phyloP scores from a whole-genome alignment of 1,284 basidiomycete genomes.

The Ustilago crameri region DNA sequence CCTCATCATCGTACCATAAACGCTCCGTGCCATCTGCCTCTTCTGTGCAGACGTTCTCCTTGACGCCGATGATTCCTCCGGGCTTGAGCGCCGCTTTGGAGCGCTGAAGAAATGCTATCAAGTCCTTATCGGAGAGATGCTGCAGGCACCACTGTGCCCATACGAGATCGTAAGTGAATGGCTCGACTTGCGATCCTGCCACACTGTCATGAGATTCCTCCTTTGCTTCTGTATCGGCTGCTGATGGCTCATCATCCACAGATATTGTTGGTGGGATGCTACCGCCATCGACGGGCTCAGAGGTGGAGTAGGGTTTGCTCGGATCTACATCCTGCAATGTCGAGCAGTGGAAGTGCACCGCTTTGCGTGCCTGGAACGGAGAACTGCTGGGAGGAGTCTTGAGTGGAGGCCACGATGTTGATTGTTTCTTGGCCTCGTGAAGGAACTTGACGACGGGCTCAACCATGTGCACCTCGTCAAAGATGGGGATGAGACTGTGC shows the following conservation, averaged over 20 bases:
- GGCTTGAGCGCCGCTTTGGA: slow-evolving; percentile 55
- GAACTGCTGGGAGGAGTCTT: slow-evolving; percentile 43
- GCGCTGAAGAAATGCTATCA: slow-evolving; percentile 58
- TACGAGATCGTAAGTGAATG: slow-evolving; percentile 60
- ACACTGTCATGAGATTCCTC: slow-evolving; percentile 14
- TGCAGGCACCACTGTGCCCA: slow-evolving; percentile 67
- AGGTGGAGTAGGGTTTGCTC: slow-evolving; percentile 42
- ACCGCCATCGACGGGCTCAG: slow-evolving; percentile 15
- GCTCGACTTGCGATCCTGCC: slow-evolving; percentile 39
- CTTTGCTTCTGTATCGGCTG: neutral
- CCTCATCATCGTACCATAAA: slow-evolving; percentile 66
- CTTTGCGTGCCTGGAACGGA: slow-evolving; percentile 61
- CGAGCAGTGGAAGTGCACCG: slow-evolving; percentile 61
- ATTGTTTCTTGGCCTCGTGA: slow-evolving; percentile 54
- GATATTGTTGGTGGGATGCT: slow-evolving; percentile 36
- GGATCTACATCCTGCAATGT: slow-evolving; percentile 65
- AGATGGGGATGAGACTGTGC: slow-evolving; percentile 60
- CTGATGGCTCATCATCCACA: slow-evolving; percentile 17
- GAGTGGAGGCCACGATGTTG: slow-evolving; percentile 52
- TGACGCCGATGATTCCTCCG: slow-evolving; percentile 62
- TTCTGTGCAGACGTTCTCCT: slow-evolving; percentile 66
- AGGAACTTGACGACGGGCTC: slow-evolving; percentile 66
- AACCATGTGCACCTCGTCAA: slow-evolving; percentile 66
- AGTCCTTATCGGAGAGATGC: slow-evolving; percentile 64
- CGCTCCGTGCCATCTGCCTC: slow-evolving; percentile 60